Conservation (phyloP, 176 grass and related monocot genomes). For the Raddia distichophylla region DNA sequence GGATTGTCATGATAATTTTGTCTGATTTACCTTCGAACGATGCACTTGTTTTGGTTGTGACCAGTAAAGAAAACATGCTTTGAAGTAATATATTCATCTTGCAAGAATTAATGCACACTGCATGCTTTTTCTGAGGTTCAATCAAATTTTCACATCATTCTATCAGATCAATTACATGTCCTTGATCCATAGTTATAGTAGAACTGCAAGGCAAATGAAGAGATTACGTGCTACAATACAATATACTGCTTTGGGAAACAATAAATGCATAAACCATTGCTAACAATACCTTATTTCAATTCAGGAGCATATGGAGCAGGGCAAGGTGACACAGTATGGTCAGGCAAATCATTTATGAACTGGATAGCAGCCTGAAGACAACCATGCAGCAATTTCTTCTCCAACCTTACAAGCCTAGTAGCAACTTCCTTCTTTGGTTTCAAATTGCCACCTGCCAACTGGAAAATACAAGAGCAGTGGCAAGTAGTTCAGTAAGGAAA, state of each 20-base stretch:
- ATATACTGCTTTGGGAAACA: neutral
- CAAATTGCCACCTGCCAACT: slow-evolving; percentile 82
- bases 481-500: slow-evolving; percentile 23
- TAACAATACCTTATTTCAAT: slow-evolving; percentile 72
- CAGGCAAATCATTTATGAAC: slow-evolving; percentile 80
- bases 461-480: slow-evolving; percentile 35
- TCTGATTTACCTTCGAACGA: slow-evolving; percentile 42
- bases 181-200: slow-evolving; percentile 11
- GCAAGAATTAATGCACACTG: slow-evolving; percentile 21
- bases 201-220: slow-evolving; percentile 22
- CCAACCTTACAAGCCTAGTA: slow-evolving; percentile 78
- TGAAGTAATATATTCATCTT: slow-evolving; percentile 30
- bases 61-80: slow-evolving; percentile 19
- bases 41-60: neutral
- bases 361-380: slow-evolving; percentile 73
- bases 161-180: slow-evolving; percentile 13
- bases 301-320: slow-evolving; percentile 82
- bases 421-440: slow-evolving; percentile 92
- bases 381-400: slow-evolving; percentile 94
- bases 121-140: slow-evolving; percentile 1
- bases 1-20: neutral
- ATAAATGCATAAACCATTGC: slow-evolving; percentile 2
- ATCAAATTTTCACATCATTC: slow-evolving; percentile 14
- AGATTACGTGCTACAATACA: slow-evolving; percentile 25
- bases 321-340: slow-evolving; percentile 80